Conservation (phyloP, 1,139 yeast species). For the Pneumocystis wakefieldiae region DNA sequence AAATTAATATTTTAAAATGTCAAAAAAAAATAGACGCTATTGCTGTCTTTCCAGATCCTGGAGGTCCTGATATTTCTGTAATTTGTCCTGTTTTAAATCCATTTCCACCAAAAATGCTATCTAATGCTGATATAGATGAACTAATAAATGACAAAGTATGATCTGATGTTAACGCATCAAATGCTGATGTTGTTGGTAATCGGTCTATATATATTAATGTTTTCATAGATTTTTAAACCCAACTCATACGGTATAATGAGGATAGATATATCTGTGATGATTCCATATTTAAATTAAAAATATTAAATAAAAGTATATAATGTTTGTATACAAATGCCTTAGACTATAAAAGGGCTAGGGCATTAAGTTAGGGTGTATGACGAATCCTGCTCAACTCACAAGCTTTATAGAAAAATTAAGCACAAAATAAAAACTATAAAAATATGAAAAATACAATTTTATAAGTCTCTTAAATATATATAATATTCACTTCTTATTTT, state of each 20-base stretch:
- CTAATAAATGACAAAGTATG: not conserved
- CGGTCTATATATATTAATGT: not conserved
- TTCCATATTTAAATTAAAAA: not conserved
- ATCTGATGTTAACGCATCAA: not conserved
- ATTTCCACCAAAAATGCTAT: slow-evolving; percentile 3
- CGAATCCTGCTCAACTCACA: no score
- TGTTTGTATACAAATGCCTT: no score
- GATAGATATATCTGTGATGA: not conserved
- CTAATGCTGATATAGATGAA: not conserved
- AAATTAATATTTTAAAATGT: not conserved
- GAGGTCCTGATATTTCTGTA: slow-evolving; percentile 8
- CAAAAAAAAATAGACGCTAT: slow-evolving; percentile 6
- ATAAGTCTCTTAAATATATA: no score
- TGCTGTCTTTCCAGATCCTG: slow-evolving; percentile 10
- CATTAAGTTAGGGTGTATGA: no score
- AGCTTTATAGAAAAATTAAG: no score
- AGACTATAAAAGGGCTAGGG: no score
- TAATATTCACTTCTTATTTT: no score
- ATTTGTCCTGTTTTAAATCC: slow-evolving; percentile 7
- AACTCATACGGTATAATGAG: not conserved
- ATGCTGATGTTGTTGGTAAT: not conserved
- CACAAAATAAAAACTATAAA: no score
- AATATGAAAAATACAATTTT: no score
- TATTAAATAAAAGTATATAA: not conserved
- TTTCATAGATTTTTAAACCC: not conserved